Evolutionary conservation across 805 yeast species (phyloP), one percentile per base, ranked within the genome.

Genomic region (Wickerhamiella kurtzmanii): DNA sequence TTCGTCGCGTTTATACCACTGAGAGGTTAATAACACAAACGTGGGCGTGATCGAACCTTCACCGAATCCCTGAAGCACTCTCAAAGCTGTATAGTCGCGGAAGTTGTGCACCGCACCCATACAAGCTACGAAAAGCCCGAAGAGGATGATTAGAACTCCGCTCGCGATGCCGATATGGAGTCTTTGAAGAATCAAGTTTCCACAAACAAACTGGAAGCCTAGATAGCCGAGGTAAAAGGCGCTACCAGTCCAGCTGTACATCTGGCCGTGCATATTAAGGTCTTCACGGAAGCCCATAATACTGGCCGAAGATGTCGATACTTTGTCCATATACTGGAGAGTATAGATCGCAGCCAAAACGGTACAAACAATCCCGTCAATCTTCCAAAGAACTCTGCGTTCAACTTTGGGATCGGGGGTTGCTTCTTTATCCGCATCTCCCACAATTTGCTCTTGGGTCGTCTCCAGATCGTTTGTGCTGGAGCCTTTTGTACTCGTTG

Each of bases 211-310:
- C 53, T 76, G 79, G 56, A 76, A 79, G 6, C 64, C 66, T 43
- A 81, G 60, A 57, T 79, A 82, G 2, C 87, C 88, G 37, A 81
- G 59, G 56, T 77, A 78, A 53, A 78, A 79, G 6, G 76, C 70
- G 1, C 80, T 69, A n/a, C 80, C 75, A 15, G 72, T 62, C 79
- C 82, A 74, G 43, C 54, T 50, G 40, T 58, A 68, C 67, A 48
- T 57, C 50, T 50, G 60, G 37, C 71, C 74, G 47, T 53, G 51
- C 75, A 75, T 74, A 48, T 64, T 62, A 52, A 69, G 60, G 48
- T 68, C 79, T 6, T 55, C 59, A 51, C 65, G 61, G 43, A 72
- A 61, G 41, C 77, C 80, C 71, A 72, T 66, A 36, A 76, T 69
- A 4, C 79, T 69, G 1, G 79, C 76, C 42, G 69, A 71, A 19